Base-by-base conservation (phyloP, 1,139 yeast genomes). In the Scheffersomyces illinoinensis region DNA sequence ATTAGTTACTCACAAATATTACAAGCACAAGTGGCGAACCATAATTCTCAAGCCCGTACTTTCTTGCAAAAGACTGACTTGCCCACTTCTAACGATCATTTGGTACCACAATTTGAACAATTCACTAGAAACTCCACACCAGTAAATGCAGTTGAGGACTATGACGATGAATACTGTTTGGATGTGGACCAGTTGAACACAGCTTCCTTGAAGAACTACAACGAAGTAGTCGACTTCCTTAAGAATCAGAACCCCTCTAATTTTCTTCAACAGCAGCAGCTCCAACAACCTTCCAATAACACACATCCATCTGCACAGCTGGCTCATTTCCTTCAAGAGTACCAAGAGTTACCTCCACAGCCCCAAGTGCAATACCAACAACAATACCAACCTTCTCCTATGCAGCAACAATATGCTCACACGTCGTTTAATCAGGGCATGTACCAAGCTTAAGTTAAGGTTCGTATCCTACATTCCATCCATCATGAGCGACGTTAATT, bases 101-200 rank as follows among this genome's bases (percentile, higher is more conserved):
- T 48, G 26, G 26, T 48, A 17, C 51, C 24, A 17, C 51, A 48
- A 48, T 48, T 48, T 24, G 51, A 48, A 19, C 51, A 48, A 24
- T 48, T 48, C 26, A 20, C 21, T 19, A 21, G 51, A 20, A 48
- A 24, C 51, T 21, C 51, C 14, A 48, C 51, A 8, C 24, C 39
- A 14, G 53, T 19, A 50, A 53, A 6, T 47, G 47, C 46, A 20
- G 53, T 59, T 18, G 72, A 75, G 17, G 83, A 80, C 62, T 79
- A 78, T 64, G 84, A 79, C 62, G 84, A 81, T 62, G 84, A 79
- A 52, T 81, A 69, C 63, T 80, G 85, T 66, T 75, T 80, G 59
- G 84, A 80, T 63, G 70, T 76, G 18, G 85, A 81, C 60, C 85
- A 81, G 66, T 73, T 80, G 68, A 75, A 73, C 61, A 66, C 65